Evolutionary conservation across 2,329 filamentous ascomycete species (phyloP), one percentile per base, ranked within the genome.

Genomic region (Tolypocladium guangdongense): DNA sequence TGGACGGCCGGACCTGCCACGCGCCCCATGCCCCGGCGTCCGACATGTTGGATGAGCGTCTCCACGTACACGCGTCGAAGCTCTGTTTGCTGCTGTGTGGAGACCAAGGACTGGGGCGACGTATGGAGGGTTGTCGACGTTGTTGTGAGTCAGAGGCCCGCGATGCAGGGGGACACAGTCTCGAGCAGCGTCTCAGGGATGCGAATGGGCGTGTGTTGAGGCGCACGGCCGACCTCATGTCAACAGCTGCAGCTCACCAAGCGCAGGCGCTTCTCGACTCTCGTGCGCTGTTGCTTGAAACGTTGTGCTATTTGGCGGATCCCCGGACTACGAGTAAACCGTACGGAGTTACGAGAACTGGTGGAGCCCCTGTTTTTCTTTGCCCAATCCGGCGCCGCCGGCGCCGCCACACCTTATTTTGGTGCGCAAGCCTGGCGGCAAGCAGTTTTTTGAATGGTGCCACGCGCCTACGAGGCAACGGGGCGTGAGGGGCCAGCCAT

Each of bases 1-100:
- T 56, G 50, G 68, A 62, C 6, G 68, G 57, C 62, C 67, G 61
- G 45, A 67, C 66, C 63, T 72, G 69, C 69, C 69, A 72, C 16
- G 69, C 69, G 33, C 69, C 69, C 68, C 68, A 70, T 7, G 69
- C 60, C 50, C 67, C 64, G 32, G 57, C 57, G 39, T 58, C 57
- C 27, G 60, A 53, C 63, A 68, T 68, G 37, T n/a, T 62, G 41
- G 52, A 30, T 10, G 35, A 32, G n/a, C 4, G 47, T 37, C 27
- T 32, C 6, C 20, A 27, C 43, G 43, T 12, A 20, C 27, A 20
- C 4, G 43, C 14, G 43, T 27, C 11, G 43, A 47, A 47, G 43
- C 43, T 3, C 1, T 32, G 18, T 1, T 12, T 45, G 41, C 22
- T 6, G 41, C 5, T 7, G 22, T 2, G 10, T 18, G 10, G 27